These are phyloP conservation scores for Penicillium crustosum DNA, from an alignment of 2,329 filamentous ascomycete genomes.

Conservation along the genomic window DNA sequence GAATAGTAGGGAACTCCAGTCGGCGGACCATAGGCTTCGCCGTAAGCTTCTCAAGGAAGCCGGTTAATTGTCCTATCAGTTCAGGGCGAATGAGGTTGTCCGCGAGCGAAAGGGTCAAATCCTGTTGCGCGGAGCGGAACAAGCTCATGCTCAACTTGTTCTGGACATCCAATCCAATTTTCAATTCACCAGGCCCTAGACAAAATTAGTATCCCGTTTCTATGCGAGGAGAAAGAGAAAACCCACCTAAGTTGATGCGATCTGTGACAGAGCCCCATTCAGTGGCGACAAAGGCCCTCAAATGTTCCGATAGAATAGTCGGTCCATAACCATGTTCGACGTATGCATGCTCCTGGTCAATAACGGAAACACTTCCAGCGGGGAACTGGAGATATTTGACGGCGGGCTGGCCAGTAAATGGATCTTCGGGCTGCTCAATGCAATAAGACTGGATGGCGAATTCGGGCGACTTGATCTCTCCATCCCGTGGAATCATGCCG, in stretches of 20 bases:
- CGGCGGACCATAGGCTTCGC: constrained; percentile 67
- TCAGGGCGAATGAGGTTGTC: constrained; percentile 65
- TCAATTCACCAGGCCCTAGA: constrained; percentile 66
- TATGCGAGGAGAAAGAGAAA: neutral
- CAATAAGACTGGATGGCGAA: constrained; percentile 65
- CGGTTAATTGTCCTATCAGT: constrained; percentile 61
- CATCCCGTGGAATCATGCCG: constrained; percentile 65
- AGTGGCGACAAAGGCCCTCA: constrained; percentile 74
- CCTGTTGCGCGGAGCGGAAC: constrained; percentile 70
- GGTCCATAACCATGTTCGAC: constrained; percentile 58
- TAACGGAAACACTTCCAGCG: constrained; percentile 50
- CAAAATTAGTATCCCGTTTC: constrained; percentile 14
- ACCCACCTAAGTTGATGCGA: constrained; percentile 69
- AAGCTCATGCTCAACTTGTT: constrained; percentile 64
- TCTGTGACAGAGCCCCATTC: constrained; percentile 78
- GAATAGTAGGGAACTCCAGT: constrained; percentile 64
- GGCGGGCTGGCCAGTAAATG: constrained; percentile 27
- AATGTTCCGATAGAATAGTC: constrained; percentile 72
- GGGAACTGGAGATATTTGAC: constrained; percentile 40
- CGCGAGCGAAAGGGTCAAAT: constrained; percentile 73
- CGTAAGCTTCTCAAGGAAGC: constrained; percentile 61
- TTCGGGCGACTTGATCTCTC: constrained; percentile 71
- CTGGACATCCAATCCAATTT: constrained; percentile 63
- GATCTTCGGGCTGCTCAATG: constrained; percentile 54
- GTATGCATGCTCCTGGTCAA: constrained; percentile 66